Conservation (phyloP, 2,329 filamentous ascomycete genomes). For the Aspergillus uvarum region DNA sequence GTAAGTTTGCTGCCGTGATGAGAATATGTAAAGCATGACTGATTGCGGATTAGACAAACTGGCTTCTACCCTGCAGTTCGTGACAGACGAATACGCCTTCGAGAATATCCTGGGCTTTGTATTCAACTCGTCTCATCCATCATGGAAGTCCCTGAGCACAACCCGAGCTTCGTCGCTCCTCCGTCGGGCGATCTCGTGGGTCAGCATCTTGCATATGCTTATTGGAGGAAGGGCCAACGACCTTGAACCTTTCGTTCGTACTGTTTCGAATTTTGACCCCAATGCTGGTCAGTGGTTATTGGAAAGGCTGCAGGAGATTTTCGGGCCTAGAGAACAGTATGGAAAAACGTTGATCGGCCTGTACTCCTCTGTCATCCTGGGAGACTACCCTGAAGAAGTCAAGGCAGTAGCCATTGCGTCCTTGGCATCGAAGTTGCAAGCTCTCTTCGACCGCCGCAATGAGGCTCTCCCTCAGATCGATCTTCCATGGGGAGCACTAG, state of each 20-base stretch:
- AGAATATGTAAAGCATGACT: background rate
- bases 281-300: constrained; percentile 39
- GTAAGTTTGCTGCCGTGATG: constrained; percentile 19
- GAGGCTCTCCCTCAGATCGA: constrained; percentile 21
- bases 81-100: constrained; percentile 28
- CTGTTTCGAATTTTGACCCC: constrained; percentile 31
- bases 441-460: constrained; percentile 22
- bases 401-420: constrained; percentile 33
- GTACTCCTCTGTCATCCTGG: constrained; percentile 34
- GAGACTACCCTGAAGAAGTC: constrained; percentile 25
- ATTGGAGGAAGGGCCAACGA: constrained; percentile 17
- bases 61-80: constrained; percentile 19
- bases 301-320: constrained; percentile 29
- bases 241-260: constrained; percentile 24
- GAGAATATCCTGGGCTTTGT: constrained; percentile 27
- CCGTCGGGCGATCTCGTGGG: constrained; percentile 37
- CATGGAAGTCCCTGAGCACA: constrained; percentile 28
- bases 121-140: constrained; percentile 27
- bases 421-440: constrained; percentile 35
- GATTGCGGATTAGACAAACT: constrained; percentile 21
- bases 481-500: constrained; percentile 30
- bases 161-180: constrained; percentile 38
- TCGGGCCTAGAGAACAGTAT: constrained; percentile 24
- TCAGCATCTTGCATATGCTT: constrained; percentile 27
- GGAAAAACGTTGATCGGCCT: constrained; percentile 27